Conservation (phyloP, 768 basidiomycete genomes). For the Trametes cingulata region DNA sequence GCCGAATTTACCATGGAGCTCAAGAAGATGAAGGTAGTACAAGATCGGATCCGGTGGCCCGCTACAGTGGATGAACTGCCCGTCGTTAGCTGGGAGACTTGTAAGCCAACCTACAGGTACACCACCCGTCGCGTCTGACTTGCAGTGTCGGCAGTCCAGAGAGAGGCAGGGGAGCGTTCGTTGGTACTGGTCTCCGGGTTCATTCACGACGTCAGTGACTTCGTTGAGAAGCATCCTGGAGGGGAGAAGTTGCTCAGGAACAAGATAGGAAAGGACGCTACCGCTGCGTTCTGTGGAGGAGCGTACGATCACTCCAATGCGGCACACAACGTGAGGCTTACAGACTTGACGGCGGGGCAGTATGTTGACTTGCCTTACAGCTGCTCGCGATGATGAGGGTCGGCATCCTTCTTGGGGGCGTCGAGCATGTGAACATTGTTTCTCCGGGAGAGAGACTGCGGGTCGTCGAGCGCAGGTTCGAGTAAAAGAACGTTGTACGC, state of each 20-base stretch:
- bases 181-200: slow-evolving; percentile 81
- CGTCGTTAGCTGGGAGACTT: slow-evolving; percentile 79
- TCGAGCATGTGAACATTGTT: slow-evolving; percentile 51
- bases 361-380: slow-evolving; percentile 28
- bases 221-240: slow-evolving; percentile 79
- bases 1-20: slow-evolving; percentile 82
- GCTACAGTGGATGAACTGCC: slow-evolving; percentile 59
- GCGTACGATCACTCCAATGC: slow-evolving; percentile 82
- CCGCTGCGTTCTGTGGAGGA: slow-evolving; percentile 84
- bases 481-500: neutral
- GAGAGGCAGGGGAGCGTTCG: slow-evolving; percentile 62
- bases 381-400: slow-evolving; percentile 79
- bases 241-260: slow-evolving; percentile 59
- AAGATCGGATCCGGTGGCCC: slow-evolving; percentile 69
- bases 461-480: slow-evolving; percentile 12
- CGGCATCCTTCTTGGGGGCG: slow-evolving; percentile 64
- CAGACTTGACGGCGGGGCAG: neutral
- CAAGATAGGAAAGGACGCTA: slow-evolving; percentile 80
- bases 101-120: slow-evolving; percentile 42
- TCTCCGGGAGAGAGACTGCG: slow-evolving; percentile 47
- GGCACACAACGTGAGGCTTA: slow-evolving; percentile 62
- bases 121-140: neutral
- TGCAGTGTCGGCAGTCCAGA: slow-evolving; percentile 49
- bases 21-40: slow-evolving; percentile 64
- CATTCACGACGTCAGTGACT: slow-evolving; percentile 80